Evolutionary conservation across 768 basidiomycete genomes (phyloP), one percentile per base, ranked within the genome.

Genomic region (Phylloporus rhodoxanthus): DNA sequence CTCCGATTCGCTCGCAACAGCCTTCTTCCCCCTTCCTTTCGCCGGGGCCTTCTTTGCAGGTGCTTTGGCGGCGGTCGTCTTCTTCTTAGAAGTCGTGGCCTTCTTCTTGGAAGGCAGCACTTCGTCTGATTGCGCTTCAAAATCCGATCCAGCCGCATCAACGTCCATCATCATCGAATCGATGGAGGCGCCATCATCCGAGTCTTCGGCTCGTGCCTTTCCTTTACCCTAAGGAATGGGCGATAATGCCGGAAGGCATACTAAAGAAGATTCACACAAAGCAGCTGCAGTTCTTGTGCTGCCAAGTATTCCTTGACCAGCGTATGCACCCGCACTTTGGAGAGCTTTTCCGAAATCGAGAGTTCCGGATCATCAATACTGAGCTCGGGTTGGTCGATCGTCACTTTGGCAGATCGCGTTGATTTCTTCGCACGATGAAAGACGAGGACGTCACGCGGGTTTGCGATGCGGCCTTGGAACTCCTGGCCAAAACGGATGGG

Each of bases 401-500:
- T 68, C 40, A 91, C 83, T 55, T 88, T 89, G 23, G 74, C 56
- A 1, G 55, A 33, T 15, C 65, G 65, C 3, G 60, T 40, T 4
- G 62, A 21, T 59, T 84, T 84, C 68, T 90, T 91, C 36, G 85
- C 76, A 19, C 91, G 84, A 65, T 91, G 85, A 70, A 96, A 98
- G 30, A 90, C 79, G 25, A 99, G 79, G 20, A 96, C 80, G 63
- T 98, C 95, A 23, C 91, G 80, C 14, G 96, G 95, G 63, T 99
- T 99, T 10, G 96, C 96, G 30, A 98, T 78, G 19, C 78, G 79
- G 1, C 90, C 91, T 56, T 84, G 80, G 67, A 97, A 97, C 65
- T 95, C 90, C 65, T 95, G 93, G 1, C 96, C 95, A 64, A 99
- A 96, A 9, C 96, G 86, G 45, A 95, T 86, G 20, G 95, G 94